phyloP scores from a whole-genome alignment of 192 early-diverging fungal species.

The Glomus cerebriforme region DNA sequence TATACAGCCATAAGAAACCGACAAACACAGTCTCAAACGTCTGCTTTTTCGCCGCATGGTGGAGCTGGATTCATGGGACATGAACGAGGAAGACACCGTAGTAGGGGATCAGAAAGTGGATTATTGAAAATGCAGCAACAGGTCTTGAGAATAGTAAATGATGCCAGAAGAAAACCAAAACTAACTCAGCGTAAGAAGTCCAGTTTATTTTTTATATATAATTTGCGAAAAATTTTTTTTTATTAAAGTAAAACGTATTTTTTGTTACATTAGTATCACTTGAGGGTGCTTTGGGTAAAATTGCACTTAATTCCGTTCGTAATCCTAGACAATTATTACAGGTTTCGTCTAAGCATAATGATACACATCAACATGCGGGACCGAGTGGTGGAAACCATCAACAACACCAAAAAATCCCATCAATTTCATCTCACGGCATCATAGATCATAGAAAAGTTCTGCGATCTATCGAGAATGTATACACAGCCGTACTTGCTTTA shows the following conservation, averaged over 20 bases:
- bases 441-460: slow-evolving; percentile 60
- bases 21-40: slow-evolving; percentile 40
- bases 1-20: slow-evolving; percentile 73
- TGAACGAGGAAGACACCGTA: slow-evolving; percentile 47
- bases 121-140: slow-evolving; percentile 89
- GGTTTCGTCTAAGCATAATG: slow-evolving; percentile 56
- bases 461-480: slow-evolving; percentile 78
- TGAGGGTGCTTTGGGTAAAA: slow-evolving; percentile 95
- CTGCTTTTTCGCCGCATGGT: slow-evolving; percentile 20
- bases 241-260: not conserved
- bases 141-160: slow-evolving; percentile 94
- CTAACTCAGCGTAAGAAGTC: slow-evolving; percentile 66
- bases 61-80: slow-evolving; percentile 41
- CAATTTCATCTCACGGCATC: slow-evolving; percentile 51
- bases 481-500: slow-evolving; percentile 73
- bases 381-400: slow-evolving; percentile 37
- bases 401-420: slow-evolving; percentile 34
- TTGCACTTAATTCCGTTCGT: slow-evolving; percentile 83
- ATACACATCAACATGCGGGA: slow-evolving; percentile 13
- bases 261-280: slow-evolving; percentile 62
- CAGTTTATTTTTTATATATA: not conserved
- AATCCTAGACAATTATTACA: slow-evolving; percentile 87
- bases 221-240: not conserved
- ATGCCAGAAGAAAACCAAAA: slow-evolving; percentile 85
- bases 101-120: slow-evolving; percentile 48